Evolutionary conservation across 257 asterid species (phyloP).

Genomic region (Solanum sitiens): DNA sequence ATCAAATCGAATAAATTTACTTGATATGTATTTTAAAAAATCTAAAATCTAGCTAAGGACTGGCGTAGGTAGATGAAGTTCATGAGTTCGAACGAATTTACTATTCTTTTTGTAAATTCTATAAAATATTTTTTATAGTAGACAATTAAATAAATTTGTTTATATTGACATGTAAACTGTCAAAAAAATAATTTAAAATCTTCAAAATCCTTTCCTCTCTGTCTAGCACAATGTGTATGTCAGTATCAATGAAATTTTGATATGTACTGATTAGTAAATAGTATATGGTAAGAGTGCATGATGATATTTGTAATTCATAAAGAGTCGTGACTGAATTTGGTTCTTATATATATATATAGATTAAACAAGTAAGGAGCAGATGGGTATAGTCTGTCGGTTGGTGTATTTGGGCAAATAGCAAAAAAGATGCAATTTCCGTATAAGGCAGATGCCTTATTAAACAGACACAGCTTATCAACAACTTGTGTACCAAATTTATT

Average conservation of each 20-base stretch:
- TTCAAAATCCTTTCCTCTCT: no score
- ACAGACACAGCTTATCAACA: not conserved
- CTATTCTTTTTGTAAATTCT: no score
- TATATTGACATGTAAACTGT: no score
- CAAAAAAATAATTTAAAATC: no score
- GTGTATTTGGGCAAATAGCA: not conserved
- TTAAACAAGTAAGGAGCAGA: not conserved
- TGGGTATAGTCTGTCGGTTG: not conserved
- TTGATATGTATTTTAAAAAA: no score
- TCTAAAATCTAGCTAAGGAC: not conserved
- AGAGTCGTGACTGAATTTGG: not conserved
- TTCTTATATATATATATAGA: not conserved
- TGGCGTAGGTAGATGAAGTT: no score
- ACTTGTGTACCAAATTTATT: not conserved
- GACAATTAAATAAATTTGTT: no score
- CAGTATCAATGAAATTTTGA: not conserved
- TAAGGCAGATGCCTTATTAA: not conserved
- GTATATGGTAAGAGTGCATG: not conserved
- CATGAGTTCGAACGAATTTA: no score
- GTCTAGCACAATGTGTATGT: not conserved
- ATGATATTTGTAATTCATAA: not conserved
- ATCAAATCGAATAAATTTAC: no score
- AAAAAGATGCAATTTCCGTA: not conserved
- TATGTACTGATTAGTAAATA: not conserved
- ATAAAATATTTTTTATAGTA: no score